Evolutionary conservation across 2,329 filamentous ascomycete genomes (phyloP).

Genomic region (Diaporthe aspalathi): DNA sequence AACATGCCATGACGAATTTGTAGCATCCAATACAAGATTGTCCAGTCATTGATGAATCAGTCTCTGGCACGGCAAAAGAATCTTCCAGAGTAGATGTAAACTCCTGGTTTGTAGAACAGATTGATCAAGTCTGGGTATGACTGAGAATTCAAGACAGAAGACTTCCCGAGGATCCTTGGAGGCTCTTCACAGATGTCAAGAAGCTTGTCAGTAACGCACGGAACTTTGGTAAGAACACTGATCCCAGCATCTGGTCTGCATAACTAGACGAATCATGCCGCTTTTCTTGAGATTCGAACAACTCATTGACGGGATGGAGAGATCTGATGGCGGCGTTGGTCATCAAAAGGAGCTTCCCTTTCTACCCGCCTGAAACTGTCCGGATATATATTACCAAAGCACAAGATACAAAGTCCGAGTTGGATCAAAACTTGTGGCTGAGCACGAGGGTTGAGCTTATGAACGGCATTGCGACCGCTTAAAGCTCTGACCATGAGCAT

Average conservation of each 20-base stretch:
- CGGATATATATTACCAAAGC: neutral
- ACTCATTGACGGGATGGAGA: accelerated
- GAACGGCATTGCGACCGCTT: neutral
- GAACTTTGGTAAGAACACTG: neutral
- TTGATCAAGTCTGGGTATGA: neutral
- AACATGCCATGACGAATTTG: neutral
- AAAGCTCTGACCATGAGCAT: neutral
- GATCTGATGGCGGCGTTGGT: neutral
- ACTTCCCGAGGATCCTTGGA: neutral
- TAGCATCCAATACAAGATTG: neutral
- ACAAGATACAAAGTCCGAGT: accelerated
- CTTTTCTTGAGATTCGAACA: accelerated
- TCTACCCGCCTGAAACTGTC: neutral
- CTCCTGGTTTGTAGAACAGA: neutral
- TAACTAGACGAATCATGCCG: neutral
- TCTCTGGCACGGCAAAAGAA: neutral
- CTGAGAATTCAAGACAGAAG: neutral
- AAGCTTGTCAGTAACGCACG: too few relatives aligned
- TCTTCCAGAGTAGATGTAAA: neutral
- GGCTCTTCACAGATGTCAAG: neutral
- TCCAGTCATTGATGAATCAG: neutral
- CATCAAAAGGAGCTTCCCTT: neutral
- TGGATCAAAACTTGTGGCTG: neutral
- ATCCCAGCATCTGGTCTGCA: neutral
- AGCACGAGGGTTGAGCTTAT: neutral